Base-by-base conservation (phyloP, 495 filamentous ascomycete genomes). In the Aspergillus ostianus region DNA sequence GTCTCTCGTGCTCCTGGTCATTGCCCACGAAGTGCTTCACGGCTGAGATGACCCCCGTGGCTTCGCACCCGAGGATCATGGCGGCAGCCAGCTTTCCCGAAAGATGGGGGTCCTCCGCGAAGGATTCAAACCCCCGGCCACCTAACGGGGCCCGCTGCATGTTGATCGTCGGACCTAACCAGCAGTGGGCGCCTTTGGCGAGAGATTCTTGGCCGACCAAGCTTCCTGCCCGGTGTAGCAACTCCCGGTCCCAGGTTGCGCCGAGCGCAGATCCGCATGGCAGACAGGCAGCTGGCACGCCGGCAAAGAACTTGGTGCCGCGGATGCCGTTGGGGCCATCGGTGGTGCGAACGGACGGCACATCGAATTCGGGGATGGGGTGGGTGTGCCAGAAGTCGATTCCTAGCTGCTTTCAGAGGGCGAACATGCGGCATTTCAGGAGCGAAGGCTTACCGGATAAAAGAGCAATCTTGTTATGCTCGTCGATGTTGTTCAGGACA, bases 21-120 rank as follows among this genome's bases (percentile, higher is more conserved):
- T 91, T 91, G 47, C 81, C 83, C 6, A 87, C 82, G 62, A 87
- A 91, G 68, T 91, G 88, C 73, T 91, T 91, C 55, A 87, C 74
- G 0, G 84, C 85, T 4, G 87, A 81, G 30, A 80, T 79, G 19
- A 91, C 76, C 1, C 68, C 66, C n/a, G 76, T 83, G 23, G 72
- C 74, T 66, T 91, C 83, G 15, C 89, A 80, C 10, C 87, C 88
- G 47, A 75, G 77, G 51, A 87, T 80, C n/a, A 86, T 73, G 6
- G 80, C 75, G 0, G 82, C 83, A 5, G 86, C 85, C 4, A 85
- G 70, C 19, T 78, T 72, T 0, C 88, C 88, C 6, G 86, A 77
- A 18, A 91, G 73, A 49, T 84, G 70, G 1, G 87, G 87, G 62
- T 91, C 88, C 64, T 91, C 88, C 0, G 86, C 86, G 47, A 89